These are phyloP conservation scores for Solanum microdontum DNA, from an alignment of 257 asterid genomes.

Conservation along the genomic window DNA sequence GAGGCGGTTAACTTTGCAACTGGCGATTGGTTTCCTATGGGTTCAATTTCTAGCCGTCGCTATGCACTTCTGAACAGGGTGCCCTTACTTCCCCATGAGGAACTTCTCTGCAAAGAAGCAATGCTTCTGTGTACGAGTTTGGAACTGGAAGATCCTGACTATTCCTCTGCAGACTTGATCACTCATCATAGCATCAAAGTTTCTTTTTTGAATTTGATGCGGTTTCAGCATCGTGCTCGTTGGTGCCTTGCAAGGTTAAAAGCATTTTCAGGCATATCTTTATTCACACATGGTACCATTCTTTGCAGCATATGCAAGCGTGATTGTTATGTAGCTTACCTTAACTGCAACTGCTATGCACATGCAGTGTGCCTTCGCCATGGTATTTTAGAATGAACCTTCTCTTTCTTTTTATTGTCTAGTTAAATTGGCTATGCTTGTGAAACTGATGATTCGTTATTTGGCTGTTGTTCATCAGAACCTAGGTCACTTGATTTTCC, in stretches of 20 bases:
- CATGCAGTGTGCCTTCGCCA: conserved; percentile 92
- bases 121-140: conserved; percentile 34
- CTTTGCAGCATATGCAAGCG: conserved; percentile 87
- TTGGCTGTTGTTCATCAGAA: conserved; percentile 31
- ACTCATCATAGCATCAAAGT: conserved; percentile 42
- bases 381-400: conserved; percentile 34
- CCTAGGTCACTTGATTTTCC: conserved; percentile 39
- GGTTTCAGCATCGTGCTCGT: conserved; percentile 83
- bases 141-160: conserved; percentile 35
- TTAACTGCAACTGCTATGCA: conserved; percentile 60
- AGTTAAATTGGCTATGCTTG: neutral
- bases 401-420: neutral
- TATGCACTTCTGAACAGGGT: conserved; percentile 72
- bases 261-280: conserved; percentile 34
- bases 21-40: conserved; percentile 95
- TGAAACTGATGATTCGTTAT: conserved; percentile 3
- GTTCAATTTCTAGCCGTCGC: conserved; percentile 82
- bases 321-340: conserved; percentile 76
- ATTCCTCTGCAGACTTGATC: conserved; percentile 31
- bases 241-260: conserved; percentile 60
- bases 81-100: conserved; percentile 94
- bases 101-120: conserved; percentile 96
- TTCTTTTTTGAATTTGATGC: conserved; percentile 64
- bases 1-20: conserved; percentile 96
- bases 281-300: conserved; percentile 67